Evolutionary conservation across 2,329 filamentous ascomycete genomes (phyloP).

Genomic region (Fusarium tjaetaba): DNA sequence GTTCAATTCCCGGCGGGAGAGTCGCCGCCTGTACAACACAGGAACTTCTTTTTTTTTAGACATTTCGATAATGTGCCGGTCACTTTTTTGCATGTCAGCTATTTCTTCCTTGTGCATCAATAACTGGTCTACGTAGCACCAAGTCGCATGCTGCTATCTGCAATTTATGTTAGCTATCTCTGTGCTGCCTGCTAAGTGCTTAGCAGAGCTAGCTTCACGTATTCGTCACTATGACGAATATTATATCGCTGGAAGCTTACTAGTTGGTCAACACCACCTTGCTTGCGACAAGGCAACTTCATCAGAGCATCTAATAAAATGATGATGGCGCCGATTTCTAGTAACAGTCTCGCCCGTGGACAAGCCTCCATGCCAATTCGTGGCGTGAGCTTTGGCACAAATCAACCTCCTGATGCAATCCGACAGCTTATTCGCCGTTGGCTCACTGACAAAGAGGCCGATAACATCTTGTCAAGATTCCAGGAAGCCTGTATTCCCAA

Average conservation of each 20-base stretch:
- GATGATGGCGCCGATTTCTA: too few relatives aligned
- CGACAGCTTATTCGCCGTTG: neutral
- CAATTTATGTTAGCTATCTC: neutral
- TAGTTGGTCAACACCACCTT: rapidly evolving
- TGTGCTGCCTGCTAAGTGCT: too few relatives aligned
- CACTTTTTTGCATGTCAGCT: rapidly evolving
- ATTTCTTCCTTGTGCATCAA: neutral
- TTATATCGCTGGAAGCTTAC: rapidly evolving
- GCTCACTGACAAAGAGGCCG: neutral
- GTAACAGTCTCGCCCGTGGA: too few relatives aligned
- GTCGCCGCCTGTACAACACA: neutral
- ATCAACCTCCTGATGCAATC: neutral
- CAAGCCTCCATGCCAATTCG: too few relatives aligned
- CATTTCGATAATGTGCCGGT: neutral
- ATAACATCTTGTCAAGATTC: neutral
- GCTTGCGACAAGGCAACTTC: rapidly evolving
- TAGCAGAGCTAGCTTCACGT: too few relatives aligned
- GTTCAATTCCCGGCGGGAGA: constrained; percentile 26
- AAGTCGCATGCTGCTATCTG: too few relatives aligned
- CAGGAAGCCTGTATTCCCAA: neutral
- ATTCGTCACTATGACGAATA: neutral
- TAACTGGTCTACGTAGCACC: rapidly evolving
- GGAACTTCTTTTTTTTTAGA: neutral
- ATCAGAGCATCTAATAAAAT: neutral
- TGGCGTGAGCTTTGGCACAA: neutral